Conservation (phyloP, 169 alveolate genomes). For the Plasmodium cynomolgi region DNA sequence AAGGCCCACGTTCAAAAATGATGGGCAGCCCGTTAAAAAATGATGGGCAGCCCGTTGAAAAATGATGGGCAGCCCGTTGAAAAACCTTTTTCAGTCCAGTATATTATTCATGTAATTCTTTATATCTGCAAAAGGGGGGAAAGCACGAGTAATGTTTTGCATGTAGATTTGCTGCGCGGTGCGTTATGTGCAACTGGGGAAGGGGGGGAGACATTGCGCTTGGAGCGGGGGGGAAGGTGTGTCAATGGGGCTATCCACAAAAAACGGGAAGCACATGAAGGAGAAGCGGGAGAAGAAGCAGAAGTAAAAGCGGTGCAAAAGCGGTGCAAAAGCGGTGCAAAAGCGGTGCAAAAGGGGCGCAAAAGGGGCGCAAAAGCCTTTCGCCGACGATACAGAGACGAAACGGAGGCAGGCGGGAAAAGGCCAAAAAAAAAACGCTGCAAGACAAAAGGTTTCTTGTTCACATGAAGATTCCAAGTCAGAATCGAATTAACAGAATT, state of each 20-base stretch:
- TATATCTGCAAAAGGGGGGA: slow-evolving; percentile 53
- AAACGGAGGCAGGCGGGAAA: background rate
- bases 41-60: background rate
- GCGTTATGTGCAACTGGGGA: background rate
- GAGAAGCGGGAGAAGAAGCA: background rate
- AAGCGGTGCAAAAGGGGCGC: background rate
- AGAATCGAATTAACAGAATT: background rate
- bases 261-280: background rate
- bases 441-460: background rate
- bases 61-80: background rate
- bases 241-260: background rate
- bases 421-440: background rate
- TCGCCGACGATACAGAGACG: background rate
- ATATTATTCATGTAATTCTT: slow-evolving; percentile 37
- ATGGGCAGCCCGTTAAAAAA: too few species aligned
- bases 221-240: background rate
- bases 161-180: background rate
- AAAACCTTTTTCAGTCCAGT: slow-evolving; percentile 23
- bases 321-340: too few species aligned
- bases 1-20: background rate
- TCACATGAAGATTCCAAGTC: background rate
- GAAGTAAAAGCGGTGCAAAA: background rate
- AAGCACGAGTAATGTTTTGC: background rate
- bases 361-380: background rate
- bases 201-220: too few species aligned